Evolutionary conservation across 164 flowering plant species (phyloP).

Genomic region (Tetrastigma voinierianum): DNA sequence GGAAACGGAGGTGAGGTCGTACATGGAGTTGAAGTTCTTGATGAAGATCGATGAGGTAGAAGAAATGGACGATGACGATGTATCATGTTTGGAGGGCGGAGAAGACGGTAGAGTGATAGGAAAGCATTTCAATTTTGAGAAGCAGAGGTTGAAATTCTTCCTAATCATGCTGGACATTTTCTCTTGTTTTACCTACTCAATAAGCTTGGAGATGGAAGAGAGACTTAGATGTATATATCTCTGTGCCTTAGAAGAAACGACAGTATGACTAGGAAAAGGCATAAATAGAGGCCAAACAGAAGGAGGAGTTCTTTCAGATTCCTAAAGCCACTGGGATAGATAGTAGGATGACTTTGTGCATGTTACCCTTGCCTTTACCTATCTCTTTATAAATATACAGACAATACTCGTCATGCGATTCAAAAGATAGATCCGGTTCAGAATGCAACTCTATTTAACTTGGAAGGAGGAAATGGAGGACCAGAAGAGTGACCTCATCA

Average conservation of each 20-base stretch:
- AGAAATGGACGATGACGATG: background rate
- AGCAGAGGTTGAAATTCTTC: constrained; percentile 51
- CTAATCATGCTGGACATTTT: constrained; percentile 36
- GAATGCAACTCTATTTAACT: too few species aligned
- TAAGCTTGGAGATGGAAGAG: background rate
- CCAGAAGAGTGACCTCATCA: too few species aligned
- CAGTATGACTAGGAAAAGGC: background rate
- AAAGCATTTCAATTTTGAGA: constrained; percentile 42
- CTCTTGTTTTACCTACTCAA: background rate
- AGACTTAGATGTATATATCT: background rate
- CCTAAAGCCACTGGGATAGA: too few species aligned
- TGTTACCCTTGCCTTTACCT: too few species aligned
- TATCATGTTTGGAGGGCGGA: constrained; percentile 3
- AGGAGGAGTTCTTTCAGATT: background rate
- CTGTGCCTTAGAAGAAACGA: too few species aligned
- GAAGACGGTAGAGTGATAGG: constrained; percentile 12
- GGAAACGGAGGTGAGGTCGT: constrained; percentile 23
- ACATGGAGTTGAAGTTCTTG: constrained; percentile 55
- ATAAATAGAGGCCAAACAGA: background rate
- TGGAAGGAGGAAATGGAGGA: too few species aligned
- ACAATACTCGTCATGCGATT: too few species aligned
- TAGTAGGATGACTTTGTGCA: too few species aligned
- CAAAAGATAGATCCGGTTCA: too few species aligned
- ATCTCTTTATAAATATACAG: too few species aligned
- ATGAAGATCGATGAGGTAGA: constrained; percentile 17